Conservation (phyloP, 169 alveolate species). For the Plasmodium inui region DNA sequence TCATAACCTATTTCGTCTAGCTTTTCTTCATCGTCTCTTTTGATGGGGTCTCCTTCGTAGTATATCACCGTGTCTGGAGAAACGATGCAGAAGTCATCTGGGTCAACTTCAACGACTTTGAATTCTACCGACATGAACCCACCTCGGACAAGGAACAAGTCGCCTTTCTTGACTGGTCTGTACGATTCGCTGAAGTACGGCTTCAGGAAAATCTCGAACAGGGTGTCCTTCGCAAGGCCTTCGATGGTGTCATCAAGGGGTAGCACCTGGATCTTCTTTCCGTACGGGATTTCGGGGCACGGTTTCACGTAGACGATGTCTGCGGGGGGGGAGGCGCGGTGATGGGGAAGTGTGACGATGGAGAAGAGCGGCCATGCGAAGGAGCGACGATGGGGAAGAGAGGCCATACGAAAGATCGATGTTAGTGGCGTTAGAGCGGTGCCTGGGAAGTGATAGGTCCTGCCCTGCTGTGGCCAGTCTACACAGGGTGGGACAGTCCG, state of each 20-base stretch:
- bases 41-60: conserved; percentile 98
- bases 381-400: neutral
- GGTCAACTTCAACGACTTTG: conserved; percentile 99
- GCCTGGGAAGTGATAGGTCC: neutral
- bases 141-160: conserved; percentile 98
- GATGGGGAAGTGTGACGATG: neutral
- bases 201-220: conserved; percentile 97
- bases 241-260: conserved; percentile 99
- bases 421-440: neutral
- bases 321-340: conserved; percentile 5
- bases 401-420: too few species aligned
- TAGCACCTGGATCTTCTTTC: conserved; percentile 97
- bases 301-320: conserved; percentile 96
- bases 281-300: conserved; percentile 98
- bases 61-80: conserved; percentile 98
- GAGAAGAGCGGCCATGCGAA: too few species aligned
- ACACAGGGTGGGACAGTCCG: neutral
- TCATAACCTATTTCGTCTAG: conserved; percentile 99
- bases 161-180: conserved; percentile 99
- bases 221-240: conserved; percentile 97
- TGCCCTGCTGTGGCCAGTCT: neutral
- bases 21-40: conserved; percentile 99
- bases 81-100: conserved; percentile 99
- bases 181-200: conserved; percentile 99
- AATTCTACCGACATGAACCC: conserved; percentile 99